Base-by-base conservation (phyloP, 495 filamentous ascomycete species). In the Collariella sp. region DNA sequence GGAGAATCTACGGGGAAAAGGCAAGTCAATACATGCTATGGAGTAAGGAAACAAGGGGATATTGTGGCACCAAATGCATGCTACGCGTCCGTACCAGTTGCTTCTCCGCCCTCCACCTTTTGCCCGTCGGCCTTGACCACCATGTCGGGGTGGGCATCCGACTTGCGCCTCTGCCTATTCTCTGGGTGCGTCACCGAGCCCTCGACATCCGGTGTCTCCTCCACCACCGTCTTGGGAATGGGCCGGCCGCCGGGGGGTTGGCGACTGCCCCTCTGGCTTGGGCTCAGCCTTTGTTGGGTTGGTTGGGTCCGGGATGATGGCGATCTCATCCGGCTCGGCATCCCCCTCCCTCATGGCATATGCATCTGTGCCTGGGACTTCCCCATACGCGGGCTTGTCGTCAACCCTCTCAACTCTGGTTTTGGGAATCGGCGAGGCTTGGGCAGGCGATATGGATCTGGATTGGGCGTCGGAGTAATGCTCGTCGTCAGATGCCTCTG, bases 401-500 rank as follows among this genome's bases (percentile, higher is more conserved):
- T 75, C 69, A 43, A 95, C 79, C 71, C 85, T 88, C 69, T 94
- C 88, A 23, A 95, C 87, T 44, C 91, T 74, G 13, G 85, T 94
- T 52, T 72, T 80, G n/a, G 90, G 90, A 59, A 95, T 83, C 29
- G 86, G 82, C 13, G 75, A 78, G 46, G 62, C 75, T 70, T 52
- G 76, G 75, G 56, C 76, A 72, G 48, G 79, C 46, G 78, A 78
- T 60, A 54, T 64, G 49, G 70, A 73, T 56, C 81, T 86, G 68
- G 91, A 87, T 52, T 82, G 85, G 55, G 90, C 90, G 75, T 95
- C 90, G 46, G 89, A 89, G 68, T 90, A 96, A 70, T 95, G 87
- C 46, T 96, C 90, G 24, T 94, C 88, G 52, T 84, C 84, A 18
- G 86, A 86, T 44, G 73, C 77, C 67, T 77, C 81, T 80, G 54